Base-by-base conservation (phyloP, 73 alveolate genomes). In the Loxodes magnus region DNA sequence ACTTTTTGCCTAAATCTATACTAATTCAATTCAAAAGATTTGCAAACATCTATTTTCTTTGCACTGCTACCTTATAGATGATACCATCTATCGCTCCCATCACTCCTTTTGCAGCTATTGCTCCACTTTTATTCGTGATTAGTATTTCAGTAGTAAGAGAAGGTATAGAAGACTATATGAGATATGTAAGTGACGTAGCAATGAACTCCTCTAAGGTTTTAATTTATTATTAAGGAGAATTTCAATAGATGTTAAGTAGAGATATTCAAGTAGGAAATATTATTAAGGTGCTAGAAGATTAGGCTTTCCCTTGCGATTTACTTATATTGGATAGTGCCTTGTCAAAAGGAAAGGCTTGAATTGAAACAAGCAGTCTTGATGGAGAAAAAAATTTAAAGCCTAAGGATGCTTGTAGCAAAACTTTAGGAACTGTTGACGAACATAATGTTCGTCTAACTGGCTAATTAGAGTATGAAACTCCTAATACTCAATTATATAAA, bases 361-460 rank as follows among this genome's bases (percentile, higher is more conserved):
- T 88, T 16, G 90, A 90, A 71, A 93, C 99, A 2, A 75, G 93
- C 0, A 58, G 88, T 49, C 79, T 94, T 34, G 99, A 94, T 80
- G 99, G 99, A 4, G 99, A 94, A 69, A 94, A 90, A 80, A 87
- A 85, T 51, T 63, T 90, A 23, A 94, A 94, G 72, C 67, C 84
- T 57, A 71, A 85, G 35, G 15, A 64, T 2, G 64, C 88, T 2
- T 43, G 43, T 33, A 49, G 48, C 22, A 62, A 67, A 28, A n/a
- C n/a, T n/a, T n/a, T n/a, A n/a, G n/a, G n/a, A 44, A 46, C n/a
- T n/a, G n/a, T n/a, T n/a, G n/a, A n/a, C n/a, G n/a, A n/a, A n/a
- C n/a, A n/a, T n/a, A n/a, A n/a, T n/a, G n/a, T n/a, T n/a, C n/a
- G n/a, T n/a, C n/a, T n/a, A n/a, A n/a, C n/a, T n/a, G n/a, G n/a